phyloP scores from a whole-genome alignment of 2,329 filamentous ascomycete genomes.

The Neonectria sp. region DNA sequence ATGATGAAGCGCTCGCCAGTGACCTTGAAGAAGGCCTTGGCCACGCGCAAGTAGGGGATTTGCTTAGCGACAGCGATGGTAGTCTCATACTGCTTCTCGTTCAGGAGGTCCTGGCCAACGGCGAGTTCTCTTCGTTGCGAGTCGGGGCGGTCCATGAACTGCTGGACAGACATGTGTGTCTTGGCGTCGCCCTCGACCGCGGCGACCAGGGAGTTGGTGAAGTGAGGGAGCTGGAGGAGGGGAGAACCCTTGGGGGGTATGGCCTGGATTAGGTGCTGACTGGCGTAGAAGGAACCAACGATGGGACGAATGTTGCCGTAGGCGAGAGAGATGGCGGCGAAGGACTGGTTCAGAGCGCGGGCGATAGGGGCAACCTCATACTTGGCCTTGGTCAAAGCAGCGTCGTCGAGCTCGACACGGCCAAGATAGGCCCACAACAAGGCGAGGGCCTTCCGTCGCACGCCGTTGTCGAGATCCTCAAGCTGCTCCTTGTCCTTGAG shows the following conservation, averaged over 20 bases:
- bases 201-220: slow-evolving; percentile 77
- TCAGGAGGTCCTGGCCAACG: slow-evolving; percentile 79
- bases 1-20: slow-evolving; percentile 94
- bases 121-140: slow-evolving; percentile 79
- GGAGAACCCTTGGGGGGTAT: slow-evolving; percentile 87
- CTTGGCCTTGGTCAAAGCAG: slow-evolving; percentile 85
- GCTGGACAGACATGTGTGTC: slow-evolving; percentile 83
- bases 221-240: slow-evolving; percentile 91
- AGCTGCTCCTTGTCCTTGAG: slow-evolving; percentile 83
- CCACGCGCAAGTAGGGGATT: slow-evolving; percentile 86
- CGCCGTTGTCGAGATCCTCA: slow-evolving; percentile 83
- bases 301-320: slow-evolving; percentile 89
- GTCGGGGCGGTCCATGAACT: slow-evolving; percentile 89
- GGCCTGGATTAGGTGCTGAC: slow-evolving; percentile 92
- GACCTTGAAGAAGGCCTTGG: slow-evolving; percentile 98
- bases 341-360: slow-evolving; percentile 86
- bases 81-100: slow-evolving; percentile 81
- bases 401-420: slow-evolving; percentile 86
- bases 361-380: slow-evolving; percentile 91
- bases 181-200: slow-evolving; percentile 83
- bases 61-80: slow-evolving; percentile 85
- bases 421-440: slow-evolving; percentile 96
- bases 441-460: slow-evolving; percentile 87
- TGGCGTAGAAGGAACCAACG: slow-evolving; percentile 83
- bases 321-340: slow-evolving; percentile 88